Conservation (phyloP, 1,139 yeast species). For the Spathaspora jeffriesii region DNA sequence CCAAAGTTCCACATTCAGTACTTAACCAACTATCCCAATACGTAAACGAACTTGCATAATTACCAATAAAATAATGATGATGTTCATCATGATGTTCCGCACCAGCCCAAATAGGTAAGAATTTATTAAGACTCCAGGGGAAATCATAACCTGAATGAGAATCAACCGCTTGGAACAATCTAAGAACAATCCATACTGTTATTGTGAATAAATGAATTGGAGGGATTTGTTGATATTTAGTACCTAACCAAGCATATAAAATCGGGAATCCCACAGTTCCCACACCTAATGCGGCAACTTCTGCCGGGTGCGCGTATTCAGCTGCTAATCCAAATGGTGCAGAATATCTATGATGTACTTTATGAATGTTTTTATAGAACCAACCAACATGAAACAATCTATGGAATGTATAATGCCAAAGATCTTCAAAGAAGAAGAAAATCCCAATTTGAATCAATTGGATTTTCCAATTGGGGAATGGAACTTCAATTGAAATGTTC, state of each 20-base stretch:
- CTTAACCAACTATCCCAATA: constrained; percentile 88
- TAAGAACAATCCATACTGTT: constrained; percentile 81
- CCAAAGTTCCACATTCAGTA: constrained; percentile 81
- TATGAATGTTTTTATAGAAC: constrained; percentile 88
- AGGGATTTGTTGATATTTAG: constrained; percentile 26
- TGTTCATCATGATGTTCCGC: constrained; percentile 98
- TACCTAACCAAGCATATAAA: constrained; percentile 44
- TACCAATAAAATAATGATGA: constrained; percentile 91
- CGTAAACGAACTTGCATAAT: constrained; percentile 90
- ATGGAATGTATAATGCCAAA: constrained; percentile 97
- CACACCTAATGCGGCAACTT: constrained; percentile 85
- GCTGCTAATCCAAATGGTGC: constrained; percentile 98
- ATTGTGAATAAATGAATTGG: constrained; percentile 84
- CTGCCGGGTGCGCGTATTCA: constrained; percentile 95
- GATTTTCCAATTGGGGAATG: constrained; percentile 69
- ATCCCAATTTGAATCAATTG: constrained; percentile 65
- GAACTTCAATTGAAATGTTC: constrained; percentile 76
- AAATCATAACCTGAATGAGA: constrained; percentile 97
- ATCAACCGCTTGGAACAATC: constrained; percentile 93
- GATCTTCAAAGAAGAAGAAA: constrained; percentile 84
- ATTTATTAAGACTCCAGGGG: constrained; percentile 93
- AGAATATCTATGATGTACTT: constrained; percentile 95
- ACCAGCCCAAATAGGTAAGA: constrained; percentile 96
- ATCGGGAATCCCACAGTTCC: constrained; percentile 97
- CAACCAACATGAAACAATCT: constrained; percentile 83